Evolutionary conservation across 2,329 filamentous ascomycete species (phyloP).

Genomic region (Talaromyces albobiverticillius): DNA sequence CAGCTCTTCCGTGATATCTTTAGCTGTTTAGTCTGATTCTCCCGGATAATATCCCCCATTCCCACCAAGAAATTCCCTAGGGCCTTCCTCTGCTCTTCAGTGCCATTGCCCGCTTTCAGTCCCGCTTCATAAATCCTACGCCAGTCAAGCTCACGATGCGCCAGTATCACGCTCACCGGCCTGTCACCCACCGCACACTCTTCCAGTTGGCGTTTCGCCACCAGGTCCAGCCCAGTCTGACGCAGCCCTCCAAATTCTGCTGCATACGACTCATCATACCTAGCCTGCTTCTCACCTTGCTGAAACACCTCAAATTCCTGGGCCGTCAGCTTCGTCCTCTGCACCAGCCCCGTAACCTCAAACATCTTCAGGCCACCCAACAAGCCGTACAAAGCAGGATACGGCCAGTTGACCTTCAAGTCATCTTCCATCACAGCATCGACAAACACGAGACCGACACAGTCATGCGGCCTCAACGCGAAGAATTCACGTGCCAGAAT

Average conservation of each 20-base stretch:
- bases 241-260: not conserved
- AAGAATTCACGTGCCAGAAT: slow-evolving; percentile 3
- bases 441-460: not conserved
- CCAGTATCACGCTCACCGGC: slow-evolving; percentile 35
- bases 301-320: not conserved
- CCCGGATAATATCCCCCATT: slow-evolving; percentile 26
- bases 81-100: slow-evolving; percentile 24
- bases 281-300: not conserved
- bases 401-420: not conserved
- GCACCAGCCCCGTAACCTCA: not conserved
- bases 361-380: not conserved
- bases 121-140: slow-evolving; percentile 29
- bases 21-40: slow-evolving; percentile 31
- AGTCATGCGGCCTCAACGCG: not conserved
- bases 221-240: slow-evolving; percentile 26
- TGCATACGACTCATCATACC: not conserved
- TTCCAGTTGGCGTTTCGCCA: slow-evolving; percentile 28
- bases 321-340: not conserved
- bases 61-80: slow-evolving; percentile 28
- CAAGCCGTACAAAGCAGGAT: not conserved
- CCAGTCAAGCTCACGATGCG: slow-evolving; percentile 31
- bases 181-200: slow-evolving; percentile 23
- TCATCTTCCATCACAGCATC: slow-evolving; percentile 1
- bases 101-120: slow-evolving; percentile 31
- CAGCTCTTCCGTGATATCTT: slow-evolving; percentile 26